These are phyloP conservation scores for Fusarium burgessii DNA, from an alignment of 2,329 filamentous ascomycete species.

Conservation along the genomic window DNA sequence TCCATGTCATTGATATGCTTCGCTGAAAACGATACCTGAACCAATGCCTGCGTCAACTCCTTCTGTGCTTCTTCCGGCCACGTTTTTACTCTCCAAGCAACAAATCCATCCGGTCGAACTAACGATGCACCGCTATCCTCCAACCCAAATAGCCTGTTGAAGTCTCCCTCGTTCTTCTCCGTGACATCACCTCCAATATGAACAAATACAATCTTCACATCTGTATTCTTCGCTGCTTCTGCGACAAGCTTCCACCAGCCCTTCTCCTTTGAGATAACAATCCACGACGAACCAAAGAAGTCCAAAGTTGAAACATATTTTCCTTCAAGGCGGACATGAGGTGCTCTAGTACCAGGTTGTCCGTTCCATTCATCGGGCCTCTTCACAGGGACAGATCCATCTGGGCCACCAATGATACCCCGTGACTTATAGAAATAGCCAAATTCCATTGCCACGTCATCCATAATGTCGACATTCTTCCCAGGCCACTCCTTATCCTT, in stretches of 20 bases:
- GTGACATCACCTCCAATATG: not conserved
- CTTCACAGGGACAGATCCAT: slow-evolving; percentile 15
- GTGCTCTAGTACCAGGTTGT: slow-evolving; percentile 39
- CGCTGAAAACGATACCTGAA: not conserved
- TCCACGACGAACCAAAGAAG: slow-evolving; percentile 18
- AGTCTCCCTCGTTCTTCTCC: not conserved
- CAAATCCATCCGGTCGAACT: slow-evolving; percentile 26
- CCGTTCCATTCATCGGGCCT: slow-evolving; percentile 42
- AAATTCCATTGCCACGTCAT: slow-evolving; percentile 31
- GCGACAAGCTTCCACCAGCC: not conserved
- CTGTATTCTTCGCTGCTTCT: not conserved
- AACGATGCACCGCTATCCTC: slow-evolving; percentile 10
- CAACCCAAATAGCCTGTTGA: not conserved
- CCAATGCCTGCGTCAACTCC: not conserved
- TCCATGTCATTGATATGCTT: fast-evolving
- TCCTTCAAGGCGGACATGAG: slow-evolving; percentile 28
- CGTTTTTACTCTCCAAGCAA: slow-evolving; percentile 15
- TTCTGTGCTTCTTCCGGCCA: not conserved
- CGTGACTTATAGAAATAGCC: slow-evolving; percentile 26
- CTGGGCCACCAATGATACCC: not conserved
- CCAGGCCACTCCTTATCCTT: slow-evolving; percentile 17
- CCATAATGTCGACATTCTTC: slow-evolving; percentile 7
- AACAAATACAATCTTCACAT: slow-evolving; percentile 2
- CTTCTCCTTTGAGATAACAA: slow-evolving; percentile 19
- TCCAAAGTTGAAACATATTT: slow-evolving; percentile 24